Evolutionary conservation across 257 asterid species (phyloP).

Genomic region (Mentha longifolia): DNA sequence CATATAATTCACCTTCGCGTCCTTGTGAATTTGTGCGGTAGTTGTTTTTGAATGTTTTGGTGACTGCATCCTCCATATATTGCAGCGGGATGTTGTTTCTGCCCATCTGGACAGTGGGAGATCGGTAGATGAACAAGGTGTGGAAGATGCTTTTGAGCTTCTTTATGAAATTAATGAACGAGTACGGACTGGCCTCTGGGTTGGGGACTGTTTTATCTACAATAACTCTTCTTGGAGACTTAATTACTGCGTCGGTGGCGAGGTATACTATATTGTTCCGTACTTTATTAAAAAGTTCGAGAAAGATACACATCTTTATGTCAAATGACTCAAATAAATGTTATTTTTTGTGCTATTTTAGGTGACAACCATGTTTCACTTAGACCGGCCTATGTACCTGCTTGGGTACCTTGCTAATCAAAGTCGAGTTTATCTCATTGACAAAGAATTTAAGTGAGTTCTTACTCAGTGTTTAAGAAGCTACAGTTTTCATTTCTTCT

Average conservation of each 20-base stretch:
- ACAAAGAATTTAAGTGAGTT: conserved; percentile 97
- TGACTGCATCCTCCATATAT: conserved; percentile 29
- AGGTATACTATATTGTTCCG: conserved; percentile 54
- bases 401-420: conserved; percentile 97
- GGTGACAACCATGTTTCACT: conserved; percentile 98
- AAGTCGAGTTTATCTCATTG: conserved; percentile 85
- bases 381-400: conserved; percentile 97
- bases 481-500: conserved; percentile 3
- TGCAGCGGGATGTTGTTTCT: conserved; percentile 95
- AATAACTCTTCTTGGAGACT: conserved; percentile 96
- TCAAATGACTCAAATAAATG: conserved; percentile 2
- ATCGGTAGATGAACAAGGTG: conserved; percentile 90
- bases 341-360: conserved; percentile 32
- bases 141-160: conserved; percentile 98
- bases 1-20: conserved; percentile 26
- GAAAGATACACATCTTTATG: conserved; percentile 21
- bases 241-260: conserved; percentile 98
- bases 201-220: conserved; percentile 98
- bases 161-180: conserved; percentile 95
- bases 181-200: conserved; percentile 97
- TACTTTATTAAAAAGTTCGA: conserved; percentile 14
- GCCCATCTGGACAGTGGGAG: conserved; percentile 90
- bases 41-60: conserved; percentile 13
- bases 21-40: conserved; percentile 21
- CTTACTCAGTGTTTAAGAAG: conserved; percentile 20